Evolutionary conservation across 495 filamentous ascomycete genomes (phyloP), one percentile per base, ranked within the genome.

Genomic region (Penicillium herquei): DNA sequence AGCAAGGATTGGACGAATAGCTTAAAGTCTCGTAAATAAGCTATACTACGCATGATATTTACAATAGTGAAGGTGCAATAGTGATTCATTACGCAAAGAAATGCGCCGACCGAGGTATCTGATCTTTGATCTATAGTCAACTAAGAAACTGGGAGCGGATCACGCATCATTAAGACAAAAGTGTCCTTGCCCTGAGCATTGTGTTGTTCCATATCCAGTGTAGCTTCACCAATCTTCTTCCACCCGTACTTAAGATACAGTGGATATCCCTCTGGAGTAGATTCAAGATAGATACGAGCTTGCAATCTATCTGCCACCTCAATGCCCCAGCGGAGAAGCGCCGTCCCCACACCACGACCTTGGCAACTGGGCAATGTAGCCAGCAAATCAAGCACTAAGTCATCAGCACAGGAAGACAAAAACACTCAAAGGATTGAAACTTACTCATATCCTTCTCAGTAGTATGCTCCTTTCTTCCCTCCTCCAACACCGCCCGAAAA

Each of bases 221-320:
- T 41, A 7, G 75, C 39, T 18, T 69, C 68, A 39, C 79, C 76
- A 7, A 78, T 53, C 9, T 65, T 57, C 52, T 71, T 59, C 68
- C 81, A 86, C 8, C 84, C 84, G 57, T 75, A 60, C 55, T 74
- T 76, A 46, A 75, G 51, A 68, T 87, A 87, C n/a, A 87, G 21
- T 9, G 68, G 65, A 35, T 69, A 68, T 8, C 83, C 83, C 8
- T 69, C 70, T 7, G 71, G 75, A 33, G 81, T 81, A 0, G 80
- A 78, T 52, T 85, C 82, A 6, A 87, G 59, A 66, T 79, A 87
- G 6, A 78, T 63, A 44, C 74, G 70, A 21, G 69, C 56, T 0
- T 73, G 71, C 13, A 65, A 70, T 16, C 68, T 63, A 65, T 86
- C 83, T 7, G 80, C 82, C 59, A 69, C 70, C 26, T 68, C 58